Conservation (phyloP, 2,329 filamentous ascomycete species). For the Botrytis porri region DNA sequence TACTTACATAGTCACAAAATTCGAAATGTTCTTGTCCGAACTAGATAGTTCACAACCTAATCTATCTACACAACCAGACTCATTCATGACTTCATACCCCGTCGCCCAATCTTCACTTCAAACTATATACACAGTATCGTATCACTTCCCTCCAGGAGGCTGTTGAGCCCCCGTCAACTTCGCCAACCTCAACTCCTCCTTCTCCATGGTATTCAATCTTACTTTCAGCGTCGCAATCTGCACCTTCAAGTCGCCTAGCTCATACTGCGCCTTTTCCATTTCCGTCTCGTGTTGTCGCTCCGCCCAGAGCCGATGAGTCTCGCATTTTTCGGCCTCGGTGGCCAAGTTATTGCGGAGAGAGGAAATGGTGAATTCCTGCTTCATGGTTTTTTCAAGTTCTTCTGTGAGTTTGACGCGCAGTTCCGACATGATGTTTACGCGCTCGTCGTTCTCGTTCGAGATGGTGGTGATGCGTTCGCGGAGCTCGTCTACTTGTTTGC, state of each 20-base stretch:
- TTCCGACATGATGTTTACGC: background rate
- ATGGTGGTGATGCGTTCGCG: background rate
- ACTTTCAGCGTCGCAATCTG: background rate
- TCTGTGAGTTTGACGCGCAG: background rate
- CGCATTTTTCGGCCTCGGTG: background rate
- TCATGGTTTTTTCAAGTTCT: background rate
- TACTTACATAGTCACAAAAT: background rate
- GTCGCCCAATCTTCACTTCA: background rate
- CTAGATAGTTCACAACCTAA: background rate
- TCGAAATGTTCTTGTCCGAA: background rate
- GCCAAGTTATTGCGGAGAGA: background rate
- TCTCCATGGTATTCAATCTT: background rate
- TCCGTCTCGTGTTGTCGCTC: background rate
- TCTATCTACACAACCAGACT: background rate
- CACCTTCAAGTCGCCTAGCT: fast-evolving
- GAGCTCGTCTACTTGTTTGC: background rate
- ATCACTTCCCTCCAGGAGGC: background rate
- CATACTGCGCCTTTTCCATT: background rate
- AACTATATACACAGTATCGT: background rate
- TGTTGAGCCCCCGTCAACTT: background rate
- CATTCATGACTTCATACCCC: fast-evolving
- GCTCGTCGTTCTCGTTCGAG: background rate
- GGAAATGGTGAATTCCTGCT: background rate
- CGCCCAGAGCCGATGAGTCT: fast-evolving
- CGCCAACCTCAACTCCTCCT: background rate